A percentile compares a stretch with the other conserved stretches of the same genome.
Conservation (phyloP, 2,329 filamentous ascomycete species). For the Aspergillus japonicus region DNA sequence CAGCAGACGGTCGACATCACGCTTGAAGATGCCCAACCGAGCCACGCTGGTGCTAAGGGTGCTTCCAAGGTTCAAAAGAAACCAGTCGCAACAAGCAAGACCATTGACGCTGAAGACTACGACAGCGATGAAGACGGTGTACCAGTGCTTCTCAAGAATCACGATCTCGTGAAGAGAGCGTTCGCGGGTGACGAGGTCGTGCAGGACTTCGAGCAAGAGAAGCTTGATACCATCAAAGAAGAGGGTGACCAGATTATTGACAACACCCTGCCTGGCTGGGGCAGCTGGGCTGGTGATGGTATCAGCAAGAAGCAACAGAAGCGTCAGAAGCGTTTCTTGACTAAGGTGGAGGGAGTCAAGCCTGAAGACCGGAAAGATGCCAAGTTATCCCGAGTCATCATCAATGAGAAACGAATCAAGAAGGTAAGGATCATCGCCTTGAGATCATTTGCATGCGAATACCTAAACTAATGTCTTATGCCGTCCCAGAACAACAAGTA, state of each 20-base stretch:
- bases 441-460: background rate
- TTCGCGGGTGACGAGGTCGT: constrained; percentile 88
- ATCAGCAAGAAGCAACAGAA: constrained; percentile 69
- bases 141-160: constrained; percentile 49
- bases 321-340: constrained; percentile 52
- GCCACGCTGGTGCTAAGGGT: constrained; percentile 15
- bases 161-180: constrained; percentile 72
- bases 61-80: constrained; percentile 26
- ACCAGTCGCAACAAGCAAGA: constrained; percentile 14
- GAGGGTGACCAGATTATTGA: constrained; percentile 83
- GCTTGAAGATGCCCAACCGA: constrained; percentile 25
- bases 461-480: constrained; percentile 17
- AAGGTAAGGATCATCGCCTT: constrained; percentile 59
- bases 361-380: constrained; percentile 75
- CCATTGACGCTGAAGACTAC: constrained; percentile 41
- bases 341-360: constrained; percentile 65
- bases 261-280: constrained; percentile 90
- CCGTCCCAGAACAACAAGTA: constrained; percentile 72
- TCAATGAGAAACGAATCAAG: constrained; percentile 85
- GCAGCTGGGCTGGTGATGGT: constrained; percentile 83
- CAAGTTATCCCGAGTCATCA: constrained; percentile 79
- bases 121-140: constrained; percentile 43
- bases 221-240: constrained; percentile 66
- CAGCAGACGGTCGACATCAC: constrained; percentile 36
- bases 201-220: constrained; percentile 77